These are phyloP conservation scores for Stramenopiles sp. DNA, from an alignment of 352 stramenopile genomes.

Conservation along the genomic window DNA sequence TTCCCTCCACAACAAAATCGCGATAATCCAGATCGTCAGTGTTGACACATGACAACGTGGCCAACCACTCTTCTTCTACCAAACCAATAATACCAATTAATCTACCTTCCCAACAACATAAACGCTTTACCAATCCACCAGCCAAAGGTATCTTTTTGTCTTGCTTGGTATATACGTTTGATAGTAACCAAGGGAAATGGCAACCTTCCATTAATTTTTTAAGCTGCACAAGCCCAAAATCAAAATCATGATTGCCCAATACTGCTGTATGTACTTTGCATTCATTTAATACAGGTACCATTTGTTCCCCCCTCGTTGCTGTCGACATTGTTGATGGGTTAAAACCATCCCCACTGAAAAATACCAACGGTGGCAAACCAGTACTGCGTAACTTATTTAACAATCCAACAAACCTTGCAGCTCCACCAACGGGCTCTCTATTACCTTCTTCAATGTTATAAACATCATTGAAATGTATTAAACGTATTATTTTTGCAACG, in stretches of 20 bases:
- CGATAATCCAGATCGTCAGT: constrained; percentile 21
- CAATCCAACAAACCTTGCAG: constrained; percentile 9
- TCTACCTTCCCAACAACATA: neutral
- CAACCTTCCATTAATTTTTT: constrained; percentile 16
- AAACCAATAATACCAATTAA: constrained; percentile 27
- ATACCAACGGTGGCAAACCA: constrained; percentile 16
- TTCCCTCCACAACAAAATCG: constrained; percentile 22
- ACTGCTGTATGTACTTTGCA: constrained; percentile 17
- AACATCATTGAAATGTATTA: constrained; percentile 26
- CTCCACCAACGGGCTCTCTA: constrained; percentile 11
- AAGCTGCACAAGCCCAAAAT: constrained; percentile 29
- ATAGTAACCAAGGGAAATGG: constrained; percentile 33
- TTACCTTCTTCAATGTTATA: constrained; percentile 22
- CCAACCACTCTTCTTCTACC: constrained; percentile 30
- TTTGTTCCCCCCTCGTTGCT: constrained; percentile 22
- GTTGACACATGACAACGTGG: constrained; percentile 27
- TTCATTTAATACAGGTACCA: constrained; percentile 23
- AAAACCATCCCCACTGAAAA: constrained; percentile 31
- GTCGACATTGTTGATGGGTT: constrained; percentile 28
- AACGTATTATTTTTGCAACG: neutral
- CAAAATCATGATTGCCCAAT: constrained; percentile 33
- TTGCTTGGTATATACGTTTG: constrained; percentile 19
- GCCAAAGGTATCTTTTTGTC: neutral
- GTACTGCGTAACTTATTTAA: neutral
- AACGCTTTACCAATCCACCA: neutral